Evolutionary conservation across 768 basidiomycete genomes (phyloP).

Genomic region (Cystoderma amianthinum): DNA sequence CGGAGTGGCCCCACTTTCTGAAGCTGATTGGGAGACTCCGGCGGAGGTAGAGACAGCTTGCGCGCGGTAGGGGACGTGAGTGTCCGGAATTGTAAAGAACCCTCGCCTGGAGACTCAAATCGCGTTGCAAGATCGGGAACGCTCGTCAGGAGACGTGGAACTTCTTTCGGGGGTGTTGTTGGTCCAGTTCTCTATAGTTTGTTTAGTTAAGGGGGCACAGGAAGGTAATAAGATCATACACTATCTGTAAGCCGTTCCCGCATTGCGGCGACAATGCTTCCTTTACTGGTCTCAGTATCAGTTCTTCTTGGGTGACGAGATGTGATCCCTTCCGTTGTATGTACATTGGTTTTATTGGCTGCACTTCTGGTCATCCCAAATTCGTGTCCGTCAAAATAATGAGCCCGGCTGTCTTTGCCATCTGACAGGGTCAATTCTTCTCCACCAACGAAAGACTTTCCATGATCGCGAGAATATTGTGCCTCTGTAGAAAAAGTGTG

Average conservation of each 20-base stretch:
- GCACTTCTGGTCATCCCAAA: no score
- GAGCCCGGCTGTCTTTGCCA: no score
- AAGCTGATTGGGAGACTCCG: conserved; percentile 11
- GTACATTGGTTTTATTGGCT: no score
- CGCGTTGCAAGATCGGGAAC: conserved; percentile 59
- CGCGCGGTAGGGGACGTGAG: conserved; percentile 22
- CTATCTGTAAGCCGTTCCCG: conserved; percentile 52
- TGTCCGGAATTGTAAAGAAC: conserved; percentile 1
- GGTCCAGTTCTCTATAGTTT: conserved; percentile 35
- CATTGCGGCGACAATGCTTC: conserved; percentile 64
- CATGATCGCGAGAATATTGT: no score
- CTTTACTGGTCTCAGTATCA: conserved; percentile 46
- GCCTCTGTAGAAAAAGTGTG: no score
- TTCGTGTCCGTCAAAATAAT: no score
- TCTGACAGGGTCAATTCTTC: no score
- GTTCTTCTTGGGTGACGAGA: conserved; percentile 30
- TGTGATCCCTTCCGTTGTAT: no score
- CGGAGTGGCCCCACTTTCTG: no score
- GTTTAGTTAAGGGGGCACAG: not conserved
- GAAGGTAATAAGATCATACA: conserved; percentile 28
- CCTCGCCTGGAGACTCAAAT: conserved; percentile 38
- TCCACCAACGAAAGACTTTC: no score
- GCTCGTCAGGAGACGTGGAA: conserved; percentile 57
- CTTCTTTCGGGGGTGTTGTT: conserved; percentile 52
- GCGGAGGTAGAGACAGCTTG: conserved; percentile 19